Conservation (phyloP, 2,329 filamentous ascomycete species). For the Xylaria sp. region DNA sequence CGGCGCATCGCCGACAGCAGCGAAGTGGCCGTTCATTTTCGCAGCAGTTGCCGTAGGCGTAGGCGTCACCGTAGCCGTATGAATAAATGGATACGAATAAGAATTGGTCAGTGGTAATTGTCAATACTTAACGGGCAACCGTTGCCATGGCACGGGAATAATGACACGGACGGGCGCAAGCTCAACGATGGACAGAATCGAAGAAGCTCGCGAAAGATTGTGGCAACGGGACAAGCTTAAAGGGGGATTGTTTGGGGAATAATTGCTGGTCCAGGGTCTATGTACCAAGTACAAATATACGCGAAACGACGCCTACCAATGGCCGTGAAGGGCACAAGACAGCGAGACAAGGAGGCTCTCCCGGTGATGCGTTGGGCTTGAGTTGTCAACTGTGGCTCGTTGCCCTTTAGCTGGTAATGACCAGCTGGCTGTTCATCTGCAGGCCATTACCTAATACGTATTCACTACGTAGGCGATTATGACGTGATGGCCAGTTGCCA, state of each 20-base stretch:
- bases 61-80: not conserved
- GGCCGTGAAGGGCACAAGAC: not conserved
- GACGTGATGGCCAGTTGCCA: constrained; percentile 11
- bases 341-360: not conserved
- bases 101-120: not conserved
- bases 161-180: constrained; percentile 7
- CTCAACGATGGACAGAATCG: constrained; percentile 1
- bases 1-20: constrained; percentile 62
- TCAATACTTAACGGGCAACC: not conserved
- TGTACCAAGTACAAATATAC: not conserved
- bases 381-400: not conserved
- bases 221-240: not conserved
- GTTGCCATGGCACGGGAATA: constrained; percentile 18
- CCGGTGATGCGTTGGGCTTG: not conserved
- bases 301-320: not conserved
- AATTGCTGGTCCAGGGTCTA: not conserved
- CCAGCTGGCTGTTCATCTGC: not conserved
- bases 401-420: not conserved
- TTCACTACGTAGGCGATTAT: not conserved
- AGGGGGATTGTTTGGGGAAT: not conserved
- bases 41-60: constrained; percentile 2
- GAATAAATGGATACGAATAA: not conserved
- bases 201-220: not conserved
- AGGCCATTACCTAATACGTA: not conserved
- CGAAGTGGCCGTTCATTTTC: constrained; percentile 75